Base-by-base conservation (phyloP, 257 asterid species). In the Handroanthus guayacan region DNA sequence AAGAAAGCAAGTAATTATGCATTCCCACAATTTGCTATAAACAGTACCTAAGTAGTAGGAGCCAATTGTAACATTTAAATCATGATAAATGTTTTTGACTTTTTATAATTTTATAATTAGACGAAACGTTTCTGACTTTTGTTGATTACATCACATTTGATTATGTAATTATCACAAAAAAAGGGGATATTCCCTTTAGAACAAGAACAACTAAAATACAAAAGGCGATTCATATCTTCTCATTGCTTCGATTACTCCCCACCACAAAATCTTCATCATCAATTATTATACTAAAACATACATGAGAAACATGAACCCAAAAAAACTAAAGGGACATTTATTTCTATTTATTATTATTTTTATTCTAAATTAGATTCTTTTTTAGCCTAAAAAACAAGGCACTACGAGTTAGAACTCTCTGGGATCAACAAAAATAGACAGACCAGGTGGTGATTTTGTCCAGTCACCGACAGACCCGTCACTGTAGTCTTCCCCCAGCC, bases 351-450 rank as follows among this genome's bases (percentile, higher is more conserved):
- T 48, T 48, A 9, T 38, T 57, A 7, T 52, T 58, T 8, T 34
- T 50, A 51, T 71, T 39, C 67, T 36, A 77, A 74, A 69, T 52
- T 61, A 77, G 79, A 78, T 72, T 69, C 38, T 41, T 14, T 48
- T 11, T 4, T 11, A 20, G 76, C 13, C 67, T 16, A 6, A 72
- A 25, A 57, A 52, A 45, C 74, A 66, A 38, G 17, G 50, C 50
- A 60, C 55, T 75, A 73, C 13, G 63, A 52, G 73, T 65, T 36
- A 81, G 37, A 73, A 81, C 84, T 91, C 98, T 72, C 97, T 90
- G 7, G 97, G 98, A 88, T 94, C 98, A 75, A 94, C 97, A 86
- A 94, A 94, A 86, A 91, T 87, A 45, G 97, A 91, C 55, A 58
- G 55, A 58, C 90, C 94, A 76, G 96, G 91, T 47, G 81, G 89